These are phyloP conservation scores for Casuarina equisetifolia DNA, from an alignment of 306 rosid species.

Conservation along the genomic window DNA sequence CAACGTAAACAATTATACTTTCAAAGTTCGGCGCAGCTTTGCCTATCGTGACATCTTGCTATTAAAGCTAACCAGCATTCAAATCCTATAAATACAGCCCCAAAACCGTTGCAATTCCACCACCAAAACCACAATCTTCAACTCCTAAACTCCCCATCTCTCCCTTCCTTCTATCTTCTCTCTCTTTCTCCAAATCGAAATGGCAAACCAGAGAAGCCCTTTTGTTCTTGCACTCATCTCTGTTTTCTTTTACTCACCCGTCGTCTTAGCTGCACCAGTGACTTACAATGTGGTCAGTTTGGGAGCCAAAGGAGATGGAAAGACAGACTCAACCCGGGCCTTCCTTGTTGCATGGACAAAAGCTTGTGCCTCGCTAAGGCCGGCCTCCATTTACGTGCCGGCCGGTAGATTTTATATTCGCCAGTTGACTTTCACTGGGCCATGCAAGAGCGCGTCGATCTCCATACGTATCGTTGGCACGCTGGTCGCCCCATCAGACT, in stretches of 20 bases:
- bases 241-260: constrained; percentile 6
- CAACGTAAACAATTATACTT: neutral
- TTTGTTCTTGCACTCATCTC: neutral
- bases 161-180: neutral
- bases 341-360: constrained; percentile 38
- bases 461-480: constrained; percentile 40
- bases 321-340: constrained; percentile 37
- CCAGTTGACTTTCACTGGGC: constrained; percentile 36
- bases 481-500: constrained; percentile 45
- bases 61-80: neutral
- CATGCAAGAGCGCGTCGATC: constrained; percentile 39
- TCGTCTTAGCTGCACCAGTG: neutral
- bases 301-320: constrained; percentile 39
- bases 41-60: neutral
- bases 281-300: constrained; percentile 34
- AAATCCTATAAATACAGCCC: constrained; percentile 25
- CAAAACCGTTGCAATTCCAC: constrained; percentile 26
- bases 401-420: constrained; percentile 37
- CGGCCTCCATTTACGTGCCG: constrained; percentile 45
- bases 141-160: neutral
- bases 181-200: neutral
- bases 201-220: constrained; percentile 18
- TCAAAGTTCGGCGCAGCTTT: constrained; percentile 7
- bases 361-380: constrained; percentile 39
- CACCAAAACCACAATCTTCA: neutral